Evolutionary conservation across 2,329 filamentous ascomycete species (phyloP), one percentile per base, ranked within the genome.

Genomic region (Botryotinia globosa): DNA sequence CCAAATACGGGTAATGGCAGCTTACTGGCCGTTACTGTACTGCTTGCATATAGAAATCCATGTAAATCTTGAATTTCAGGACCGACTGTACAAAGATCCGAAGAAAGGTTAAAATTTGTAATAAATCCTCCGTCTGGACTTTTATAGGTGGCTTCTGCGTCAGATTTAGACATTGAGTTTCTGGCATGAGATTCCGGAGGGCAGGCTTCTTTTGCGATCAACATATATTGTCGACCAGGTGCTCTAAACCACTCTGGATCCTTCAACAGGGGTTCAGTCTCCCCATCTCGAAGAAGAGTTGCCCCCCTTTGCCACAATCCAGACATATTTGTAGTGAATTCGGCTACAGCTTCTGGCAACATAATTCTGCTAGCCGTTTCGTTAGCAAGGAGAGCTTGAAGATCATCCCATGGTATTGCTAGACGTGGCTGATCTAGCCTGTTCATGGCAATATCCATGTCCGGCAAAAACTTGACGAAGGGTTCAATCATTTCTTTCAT

Each of bases 391-490:
- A 87, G 81, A 37, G 82, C 81, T 37, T 86, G 83, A 72, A 91
- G 85, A 22, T 86, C 83, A 71, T 90, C 85, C 81, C 85, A 88
- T 16, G 87, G 85, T 4, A 89, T 87, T 44, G 91, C 81, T n/a
- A 92, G 80, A 34, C 89, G 84, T 42, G 89, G 85, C 78, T 91
- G 88, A 78, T 91, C 89, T 81, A 90, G 84, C 69, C 85, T 84
- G 78, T 91, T 91, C 82, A 91, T 87, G 18, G 89, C 86, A 83
- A 91, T 90, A 78, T 91, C 89, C 79, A 91, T 86, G 74, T 91
- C 89, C 7, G 89, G 89, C 34, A 91, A 79, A 67, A 85, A 82
- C 22, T 84, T 78, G 39, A 86, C 85, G 51, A 89, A 87, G 76
- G 34, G 80, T 62, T 77, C 51, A 5, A 83, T 74, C 77, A 81